Conservation (phyloP, 2,329 filamentous ascomycete genomes). For the Aspergillus fumigatiaffinis region DNA sequence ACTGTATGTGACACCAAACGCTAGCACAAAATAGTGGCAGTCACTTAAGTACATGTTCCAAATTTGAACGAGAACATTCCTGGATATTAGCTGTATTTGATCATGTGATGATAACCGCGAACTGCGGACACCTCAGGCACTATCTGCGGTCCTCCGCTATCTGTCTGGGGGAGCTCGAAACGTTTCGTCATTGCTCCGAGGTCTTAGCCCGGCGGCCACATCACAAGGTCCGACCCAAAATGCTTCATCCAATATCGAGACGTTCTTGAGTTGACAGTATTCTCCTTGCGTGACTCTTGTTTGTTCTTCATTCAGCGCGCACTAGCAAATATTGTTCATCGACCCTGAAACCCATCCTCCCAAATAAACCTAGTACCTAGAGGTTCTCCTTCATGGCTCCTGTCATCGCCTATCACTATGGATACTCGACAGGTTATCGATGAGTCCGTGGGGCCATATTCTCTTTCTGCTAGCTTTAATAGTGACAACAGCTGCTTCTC, state of each 20-base stretch:
- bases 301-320: slow-evolving; percentile 3
- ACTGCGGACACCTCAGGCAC: background rate
- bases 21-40: too few relatives aligned
- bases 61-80: background rate
- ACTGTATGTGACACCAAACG: too few relatives aligned
- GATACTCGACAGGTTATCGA: slow-evolving; percentile 86
- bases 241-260: background rate
- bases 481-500: slow-evolving; percentile 79
- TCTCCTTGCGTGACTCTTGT: background rate
- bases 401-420: slow-evolving; percentile 53
- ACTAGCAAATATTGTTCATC: slow-evolving; percentile 6
- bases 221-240: background rate
- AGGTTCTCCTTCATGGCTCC: slow-evolving; percentile 4
- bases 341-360: background rate
- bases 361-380: background rate
- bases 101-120: background rate
- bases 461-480: slow-evolving; percentile 83
- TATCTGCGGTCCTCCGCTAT: background rate
- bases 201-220: background rate
- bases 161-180: background rate
- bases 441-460: slow-evolving; percentile 66
- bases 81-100: background rate
- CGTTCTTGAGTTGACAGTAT: background rate
- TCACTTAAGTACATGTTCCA: background rate
- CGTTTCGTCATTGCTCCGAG: background rate